These are phyloP conservation scores for Lipomyces sp. DNA, from an alignment of 805 yeast genomes.

Conservation along the genomic window DNA sequence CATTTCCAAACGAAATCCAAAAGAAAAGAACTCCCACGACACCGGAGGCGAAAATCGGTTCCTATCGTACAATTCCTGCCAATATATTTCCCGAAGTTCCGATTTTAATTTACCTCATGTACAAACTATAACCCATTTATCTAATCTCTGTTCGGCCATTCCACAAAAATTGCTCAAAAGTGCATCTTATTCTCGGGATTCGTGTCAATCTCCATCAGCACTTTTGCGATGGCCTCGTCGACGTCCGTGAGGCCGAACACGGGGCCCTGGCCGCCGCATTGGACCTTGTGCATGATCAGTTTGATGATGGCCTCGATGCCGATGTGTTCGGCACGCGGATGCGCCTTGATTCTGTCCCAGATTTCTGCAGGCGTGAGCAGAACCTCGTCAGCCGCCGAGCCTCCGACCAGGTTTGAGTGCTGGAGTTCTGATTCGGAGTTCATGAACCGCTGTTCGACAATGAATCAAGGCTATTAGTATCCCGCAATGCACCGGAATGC, in stretches of 20 bases:
- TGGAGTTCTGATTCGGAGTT: not conserved
- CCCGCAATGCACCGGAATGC: not conserved
- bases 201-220: too few relatives aligned
- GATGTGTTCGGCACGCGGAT: slow-evolving; percentile 12
- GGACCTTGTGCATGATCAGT: slow-evolving; percentile 7
- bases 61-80: too few relatives aligned
- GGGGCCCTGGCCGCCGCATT: slow-evolving; percentile 21
- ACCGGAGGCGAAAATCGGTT: too few relatives aligned
- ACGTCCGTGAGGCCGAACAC: slow-evolving; percentile 13
- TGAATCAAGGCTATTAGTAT: not conserved
- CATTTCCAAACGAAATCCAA: too few relatives aligned
- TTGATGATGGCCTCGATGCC: slow-evolving; percentile 6
- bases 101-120: too few relatives aligned
- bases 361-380: slow-evolving; percentile 10
- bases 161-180: too few relatives aligned
- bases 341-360: slow-evolving; percentile 17
- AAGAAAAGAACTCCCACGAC: too few relatives aligned
- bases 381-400: not conserved
- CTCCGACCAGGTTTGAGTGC: not conserved
- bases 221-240: slow-evolving; percentile 11
- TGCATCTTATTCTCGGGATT: too few relatives aligned
- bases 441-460: not conserved
- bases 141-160: too few relatives aligned
- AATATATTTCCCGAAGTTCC: too few relatives aligned
- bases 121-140: too few relatives aligned